Evolutionary conservation across 805 yeast genomes (phyloP), one percentile per base, ranked within the genome.

Genomic region (Starmerella sirachaensis): DNA sequence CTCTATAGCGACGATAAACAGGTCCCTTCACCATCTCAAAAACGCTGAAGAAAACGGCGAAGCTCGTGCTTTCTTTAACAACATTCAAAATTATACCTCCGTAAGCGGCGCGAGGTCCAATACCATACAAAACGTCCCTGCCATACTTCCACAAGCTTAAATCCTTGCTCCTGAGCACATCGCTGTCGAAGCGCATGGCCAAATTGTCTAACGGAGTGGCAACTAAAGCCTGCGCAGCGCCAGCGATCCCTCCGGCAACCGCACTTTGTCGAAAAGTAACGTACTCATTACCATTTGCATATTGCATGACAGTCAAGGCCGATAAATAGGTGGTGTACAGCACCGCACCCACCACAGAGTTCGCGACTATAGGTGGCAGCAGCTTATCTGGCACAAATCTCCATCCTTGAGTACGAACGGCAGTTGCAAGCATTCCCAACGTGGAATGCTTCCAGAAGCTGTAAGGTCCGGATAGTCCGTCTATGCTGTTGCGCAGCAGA

Each of bases 161-260:
- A 14, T 33, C 39, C 8, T 24, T 34, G 25, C 40, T 31, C 31
- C 31, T 31, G 37, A 86, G 60, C 47, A 84, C 94, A 9, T 78
- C 71, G 5, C 83, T 77, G 1, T 76, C 68, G 46, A 86, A 81
- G 47, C 96, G 66, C 1, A 93, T 73, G 52, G 78, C 80, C 3
- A 88, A 74, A 6, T 96, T 94, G 59, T 88, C 96, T 4, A 88
- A 66, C 0, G 97, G 97, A 1, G 95, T 88, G 2, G 94, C 94
- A 0, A 83, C 86, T 13, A 83, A 60, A n/a, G 93, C 79, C 50
- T 91, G 94, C 18, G 76, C 74, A 0, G 78, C 74, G 1, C 96
- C 96, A 0, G 95, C 95, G 0, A 82, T 46, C 39, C 77, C 74
- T 0, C 97, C 97, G 0, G 95, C 83, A 33, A 74, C 58, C 58